phyloP scores from a whole-genome alignment of 1,284 basidiomycete species.

The Macrocystidia cucumis region DNA sequence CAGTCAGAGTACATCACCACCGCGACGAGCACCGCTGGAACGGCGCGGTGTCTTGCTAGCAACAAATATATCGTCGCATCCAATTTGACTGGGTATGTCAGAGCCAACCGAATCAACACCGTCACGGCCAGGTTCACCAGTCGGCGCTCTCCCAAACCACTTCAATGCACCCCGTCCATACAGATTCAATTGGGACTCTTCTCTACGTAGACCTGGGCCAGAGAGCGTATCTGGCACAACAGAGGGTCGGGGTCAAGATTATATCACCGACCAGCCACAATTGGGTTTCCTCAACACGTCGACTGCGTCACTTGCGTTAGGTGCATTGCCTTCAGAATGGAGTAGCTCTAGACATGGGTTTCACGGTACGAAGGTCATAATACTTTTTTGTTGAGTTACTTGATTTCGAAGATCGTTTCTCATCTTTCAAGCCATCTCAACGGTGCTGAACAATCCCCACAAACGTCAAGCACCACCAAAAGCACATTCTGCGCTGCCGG shows the following conservation, averaged over 20 bases:
- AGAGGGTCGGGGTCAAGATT: constrained; percentile 43
- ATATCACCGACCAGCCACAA: constrained; percentile 35
- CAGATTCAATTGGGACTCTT: constrained; percentile 60
- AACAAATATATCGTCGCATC: no score
- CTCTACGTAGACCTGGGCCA: constrained; percentile 45
- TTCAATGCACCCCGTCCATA: constrained; percentile 41
- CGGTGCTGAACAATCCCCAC: constrained; percentile 76
- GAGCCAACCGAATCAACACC: constrained; percentile 29
- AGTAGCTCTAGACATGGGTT: constrained; percentile 74
- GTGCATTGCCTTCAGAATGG: constrained; percentile 57
- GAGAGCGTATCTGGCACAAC: constrained; percentile 63
- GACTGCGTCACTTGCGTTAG: constrained; percentile 29
- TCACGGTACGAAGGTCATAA: constrained; percentile 51
- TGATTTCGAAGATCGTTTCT: no score
- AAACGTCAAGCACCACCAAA: constrained; percentile 81
- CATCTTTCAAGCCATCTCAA: constrained; percentile 32
- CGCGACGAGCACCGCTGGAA: no score
- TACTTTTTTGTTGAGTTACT: constrained; percentile 5
- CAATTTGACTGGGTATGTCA: constrained; percentile 23
- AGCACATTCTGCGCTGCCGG: constrained; percentile 71
- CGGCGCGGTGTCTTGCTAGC: no score
- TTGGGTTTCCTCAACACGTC: constrained; percentile 37
- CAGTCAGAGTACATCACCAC: no score
- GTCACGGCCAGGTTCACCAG: constrained; percentile 43
- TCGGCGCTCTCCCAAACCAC: constrained; percentile 32